Conservation (phyloP, 1,284 basidiomycete species). For the Ustilago vetiveriae region DNA sequence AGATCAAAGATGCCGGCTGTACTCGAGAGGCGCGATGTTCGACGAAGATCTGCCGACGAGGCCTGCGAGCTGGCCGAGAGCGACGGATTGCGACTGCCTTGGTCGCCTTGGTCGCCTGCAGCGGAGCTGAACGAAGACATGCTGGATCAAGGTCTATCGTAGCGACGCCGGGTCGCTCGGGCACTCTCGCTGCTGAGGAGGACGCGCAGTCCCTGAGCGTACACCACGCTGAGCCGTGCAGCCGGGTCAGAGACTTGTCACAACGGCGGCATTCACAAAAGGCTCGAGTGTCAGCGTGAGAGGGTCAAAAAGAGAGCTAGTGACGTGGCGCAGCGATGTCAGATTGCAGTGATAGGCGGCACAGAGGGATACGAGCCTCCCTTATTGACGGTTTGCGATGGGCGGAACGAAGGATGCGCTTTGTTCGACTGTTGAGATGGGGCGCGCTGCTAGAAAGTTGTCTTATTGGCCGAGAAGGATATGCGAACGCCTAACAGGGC, state of each 20-base stretch:
- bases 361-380: too few relatives aligned
- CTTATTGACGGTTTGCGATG: too few relatives aligned
- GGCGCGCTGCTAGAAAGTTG: too few relatives aligned
- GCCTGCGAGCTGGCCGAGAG: slow-evolving; percentile 41
- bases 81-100: slow-evolving; percentile 31
- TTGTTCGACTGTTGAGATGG: too few relatives aligned
- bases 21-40: slow-evolving; percentile 43
- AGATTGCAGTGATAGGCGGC: too few relatives aligned
- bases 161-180: neutral
- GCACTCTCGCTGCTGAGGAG: slow-evolving; percentile 1
- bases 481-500: too few relatives aligned
- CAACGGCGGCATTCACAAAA: slow-evolving; percentile 15
- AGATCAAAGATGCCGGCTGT: slow-evolving; percentile 58
- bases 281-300: too few relatives aligned
- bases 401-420: too few relatives aligned
- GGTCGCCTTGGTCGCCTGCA: slow-evolving; percentile 14
- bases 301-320: too few relatives aligned
- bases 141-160: neutral
- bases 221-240: slow-evolving; percentile 11
- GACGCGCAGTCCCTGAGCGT: slow-evolving; percentile 10
- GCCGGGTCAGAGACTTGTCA: slow-evolving; percentile 13
- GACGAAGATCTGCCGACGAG: slow-evolving; percentile 24
- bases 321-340: too few relatives aligned
- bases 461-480: too few relatives aligned
- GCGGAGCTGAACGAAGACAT: slow-evolving; percentile 41